phyloP scores from a whole-genome alignment of 169 alveolate species.

The Plasmodium gallinaceum region DNA sequence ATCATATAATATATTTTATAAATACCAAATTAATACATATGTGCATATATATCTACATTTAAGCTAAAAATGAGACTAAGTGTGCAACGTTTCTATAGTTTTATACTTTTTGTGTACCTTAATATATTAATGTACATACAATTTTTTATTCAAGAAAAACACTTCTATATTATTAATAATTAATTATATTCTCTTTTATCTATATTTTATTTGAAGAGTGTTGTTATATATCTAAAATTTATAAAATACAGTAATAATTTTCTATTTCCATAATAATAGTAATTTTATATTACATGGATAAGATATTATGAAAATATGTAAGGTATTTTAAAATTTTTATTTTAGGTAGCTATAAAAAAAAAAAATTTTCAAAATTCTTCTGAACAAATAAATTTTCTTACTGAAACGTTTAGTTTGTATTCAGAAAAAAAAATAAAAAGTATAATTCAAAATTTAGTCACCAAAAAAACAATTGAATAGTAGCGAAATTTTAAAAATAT shows the following conservation, averaged over 20 bases:
- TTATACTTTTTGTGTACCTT: constrained; percentile 8
- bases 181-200: constrained; percentile 14
- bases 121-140: constrained; percentile 59
- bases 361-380: constrained; percentile 3
- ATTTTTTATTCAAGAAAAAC: constrained; percentile 14
- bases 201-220: constrained; percentile 10
- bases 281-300: neutral
- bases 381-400: constrained; percentile 1
- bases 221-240: neutral
- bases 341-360: constrained; percentile 21
- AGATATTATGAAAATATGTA: neutral
- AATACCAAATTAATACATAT: neutral
- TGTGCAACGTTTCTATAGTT: constrained; percentile 17
- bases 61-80: constrained; percentile 11
- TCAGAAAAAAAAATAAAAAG: constrained; percentile 12
- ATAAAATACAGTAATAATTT: neutral
- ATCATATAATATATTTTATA: constrained; percentile 10
- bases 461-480: too few species aligned
- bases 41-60: neutral
- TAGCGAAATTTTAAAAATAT: too few species aligned
- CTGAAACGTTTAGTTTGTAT: neutral
- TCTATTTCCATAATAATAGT: neutral
- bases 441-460: neutral
- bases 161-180: constrained; percentile 9
- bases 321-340: neutral